Evolutionary conservation across 75 land plant genomes (phyloP), one percentile per base, ranked within the genome.

Genomic region (Gnetum montanum): DNA sequence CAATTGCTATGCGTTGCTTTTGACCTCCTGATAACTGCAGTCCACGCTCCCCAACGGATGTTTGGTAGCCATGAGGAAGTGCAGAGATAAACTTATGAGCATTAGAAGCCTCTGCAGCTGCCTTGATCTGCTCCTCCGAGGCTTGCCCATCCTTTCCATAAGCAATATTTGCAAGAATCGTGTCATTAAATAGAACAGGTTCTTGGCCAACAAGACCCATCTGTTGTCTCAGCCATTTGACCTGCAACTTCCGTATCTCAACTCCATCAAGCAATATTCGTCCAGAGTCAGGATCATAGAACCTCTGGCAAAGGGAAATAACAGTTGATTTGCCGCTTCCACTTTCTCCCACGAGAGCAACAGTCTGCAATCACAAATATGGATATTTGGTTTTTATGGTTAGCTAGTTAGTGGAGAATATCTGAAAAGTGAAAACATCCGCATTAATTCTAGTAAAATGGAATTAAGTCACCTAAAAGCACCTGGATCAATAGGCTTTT

Each of bases 1-100:
- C 92, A 34, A 87, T 87, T 31, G 92, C 92, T 24, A 87, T 67
- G 6, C 92, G 57, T 31, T 87, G 92, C 68, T 87, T 87, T 57
- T 87, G 92, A 2, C 92, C 92, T 1, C 92, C 92, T 1, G 92
- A 87, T 37, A 87, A 58, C 59, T 88, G 93, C 6, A 78, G 45
- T n/a, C 93, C 93, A 48, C 89, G 37, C 60, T 84, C 89, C 8
- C 93, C 93, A 0, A 80, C 89, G 8, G 61, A 2, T 18, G 80
- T 73, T 4, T 81, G 67, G 28, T 81, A 81, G 5, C 84, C 84
- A 69, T 81, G 67, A 34, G 76, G 76, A 20, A 73, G 58, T 4
- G 8, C 54, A 1, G 65, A 56, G 30, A 83, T 72, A 54, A 83
- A 83, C 18, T 53, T 50, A 68, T 83, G 80, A 28, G 84, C 83